Conservation (phyloP, 106 monocot genomes). For the Allium fistulosum region DNA sequence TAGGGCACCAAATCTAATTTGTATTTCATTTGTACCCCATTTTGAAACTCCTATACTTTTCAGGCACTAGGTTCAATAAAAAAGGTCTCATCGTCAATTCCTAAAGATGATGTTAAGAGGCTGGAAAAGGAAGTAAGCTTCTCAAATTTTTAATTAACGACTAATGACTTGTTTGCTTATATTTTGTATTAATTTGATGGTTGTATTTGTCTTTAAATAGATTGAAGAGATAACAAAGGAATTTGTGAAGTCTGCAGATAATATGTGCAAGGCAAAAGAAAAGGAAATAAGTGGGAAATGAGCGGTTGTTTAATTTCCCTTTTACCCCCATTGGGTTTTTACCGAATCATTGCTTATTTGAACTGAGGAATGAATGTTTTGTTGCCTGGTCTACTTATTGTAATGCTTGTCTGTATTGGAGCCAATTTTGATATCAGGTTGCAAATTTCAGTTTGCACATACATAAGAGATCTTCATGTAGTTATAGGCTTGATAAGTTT, state of each 20-base stretch:
- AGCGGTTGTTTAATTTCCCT: neutral
- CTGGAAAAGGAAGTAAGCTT: slow-evolving; percentile 56
- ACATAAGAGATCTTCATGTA: too few relatives aligned
- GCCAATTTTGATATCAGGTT: too few relatives aligned
- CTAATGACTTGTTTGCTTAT: too few relatives aligned
- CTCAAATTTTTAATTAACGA: neutral
- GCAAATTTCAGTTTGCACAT: too few relatives aligned
- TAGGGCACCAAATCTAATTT: too few relatives aligned
- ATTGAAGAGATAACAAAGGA: slow-evolving; percentile 36
- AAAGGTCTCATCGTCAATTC: slow-evolving; percentile 63
- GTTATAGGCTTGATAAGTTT: too few relatives aligned
- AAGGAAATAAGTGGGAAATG: slow-evolving; percentile 72
- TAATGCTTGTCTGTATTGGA: too few relatives aligned
- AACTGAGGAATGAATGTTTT: too few relatives aligned
- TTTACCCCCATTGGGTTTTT: neutral
- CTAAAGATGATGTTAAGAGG: slow-evolving; percentile 84
- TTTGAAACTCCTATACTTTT: slow-evolving; percentile 1
- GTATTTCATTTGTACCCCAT: too few relatives aligned
- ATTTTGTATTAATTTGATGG: too few relatives aligned
- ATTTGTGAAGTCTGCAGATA: slow-evolving; percentile 77
- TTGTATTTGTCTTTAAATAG: neutral
- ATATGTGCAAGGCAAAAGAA: slow-evolving; percentile 92
- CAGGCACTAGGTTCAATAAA: slow-evolving; percentile 90
- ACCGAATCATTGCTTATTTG: too few relatives aligned
- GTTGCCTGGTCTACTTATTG: too few relatives aligned